Conservation (phyloP, 331 rosid species). For the Quercus lobata region DNA sequence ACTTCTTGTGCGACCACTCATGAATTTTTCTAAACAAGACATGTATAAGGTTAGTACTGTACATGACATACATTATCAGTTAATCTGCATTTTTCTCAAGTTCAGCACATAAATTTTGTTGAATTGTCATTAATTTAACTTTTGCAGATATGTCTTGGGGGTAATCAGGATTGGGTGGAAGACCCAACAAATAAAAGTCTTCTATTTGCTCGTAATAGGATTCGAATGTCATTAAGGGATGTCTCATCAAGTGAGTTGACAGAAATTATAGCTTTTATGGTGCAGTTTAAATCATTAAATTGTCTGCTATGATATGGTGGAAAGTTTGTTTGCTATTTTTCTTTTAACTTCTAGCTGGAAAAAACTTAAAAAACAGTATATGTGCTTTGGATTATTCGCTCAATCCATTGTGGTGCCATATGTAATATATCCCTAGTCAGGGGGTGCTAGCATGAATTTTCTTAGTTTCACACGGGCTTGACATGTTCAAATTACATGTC, state of each 20-base stretch:
- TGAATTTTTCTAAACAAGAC: constrained; percentile 82
- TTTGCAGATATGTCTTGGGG: constrained; percentile 71
- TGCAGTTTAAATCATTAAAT: not conserved
- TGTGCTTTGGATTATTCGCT: not conserved
- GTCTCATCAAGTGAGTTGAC: constrained; percentile 56
- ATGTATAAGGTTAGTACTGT: constrained; percentile 66
- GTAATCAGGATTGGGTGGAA: constrained; percentile 77
- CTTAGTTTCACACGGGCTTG: constrained; percentile 10
- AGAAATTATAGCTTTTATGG: not conserved
- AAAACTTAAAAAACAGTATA: not conserved
- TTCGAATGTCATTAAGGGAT: constrained; percentile 55
- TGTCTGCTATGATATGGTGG: not conserved
- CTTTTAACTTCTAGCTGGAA: not conserved
- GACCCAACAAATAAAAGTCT: constrained; percentile 85
- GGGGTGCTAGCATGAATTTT: not conserved
- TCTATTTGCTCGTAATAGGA: constrained; percentile 81
- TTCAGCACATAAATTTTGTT: constrained; percentile 1
- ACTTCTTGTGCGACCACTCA: constrained; percentile 86
- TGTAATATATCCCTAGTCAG: not conserved
- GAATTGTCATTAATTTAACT: constrained; percentile 1
- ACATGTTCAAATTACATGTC: constrained; percentile 12
- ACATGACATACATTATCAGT: constrained; percentile 8
- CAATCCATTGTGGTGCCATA: not conserved
- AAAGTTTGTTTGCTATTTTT: not conserved
- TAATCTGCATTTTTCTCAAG: not conserved